Base-by-base conservation (phyloP, 768 basidiomycete species). In the Trametes gibbosa region DNA sequence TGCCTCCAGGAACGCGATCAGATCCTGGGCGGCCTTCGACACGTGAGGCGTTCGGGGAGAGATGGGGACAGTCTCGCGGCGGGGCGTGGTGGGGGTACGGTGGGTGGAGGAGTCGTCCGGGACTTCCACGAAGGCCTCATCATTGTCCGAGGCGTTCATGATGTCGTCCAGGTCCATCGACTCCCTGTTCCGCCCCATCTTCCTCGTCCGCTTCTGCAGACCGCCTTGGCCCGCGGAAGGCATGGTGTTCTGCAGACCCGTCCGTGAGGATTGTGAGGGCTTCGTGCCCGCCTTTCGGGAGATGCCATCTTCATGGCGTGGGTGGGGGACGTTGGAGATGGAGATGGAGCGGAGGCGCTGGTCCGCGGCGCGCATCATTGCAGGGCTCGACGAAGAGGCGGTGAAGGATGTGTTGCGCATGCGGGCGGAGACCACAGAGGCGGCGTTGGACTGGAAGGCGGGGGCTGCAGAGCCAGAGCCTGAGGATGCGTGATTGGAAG, bases 121-220 rank as follows among this genome's bases (percentile, higher is more conserved):
- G 12, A 34, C 21, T 46, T 51, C 56, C 7, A 17, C 47, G n/a
- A 21, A 17, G 7, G 66, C 70, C 39, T 76, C 76, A 21, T 89
- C 88, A 23, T 83, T 83, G 61, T 87, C 89, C 7, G 83, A 87
- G 23, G 79, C 84, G 40, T 77, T 82, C 85, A 90, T 85, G 23
- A 90, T 69, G 58, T 89, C 88, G 66, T 92, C 90, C 61, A 91
- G 66, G 69, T 91, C 86, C 60, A 90, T 63, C 2, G 87, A 88
- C 68, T 90, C 90, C 35, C 81, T 76, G 62, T 84, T 83, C 40
- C 75, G 78, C 58, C 78, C 81, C 40, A 81, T 67, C 63, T 75
- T 81, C 34, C 83, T 80, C 6, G 78, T 84, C 19, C 82, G 79
- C 58, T 73, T 70, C 10, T 4, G 9, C 84, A 83, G 59, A 77